Conservation (phyloP, 352 stramenopile species). For the Nothophytophthora sp. region DNA sequence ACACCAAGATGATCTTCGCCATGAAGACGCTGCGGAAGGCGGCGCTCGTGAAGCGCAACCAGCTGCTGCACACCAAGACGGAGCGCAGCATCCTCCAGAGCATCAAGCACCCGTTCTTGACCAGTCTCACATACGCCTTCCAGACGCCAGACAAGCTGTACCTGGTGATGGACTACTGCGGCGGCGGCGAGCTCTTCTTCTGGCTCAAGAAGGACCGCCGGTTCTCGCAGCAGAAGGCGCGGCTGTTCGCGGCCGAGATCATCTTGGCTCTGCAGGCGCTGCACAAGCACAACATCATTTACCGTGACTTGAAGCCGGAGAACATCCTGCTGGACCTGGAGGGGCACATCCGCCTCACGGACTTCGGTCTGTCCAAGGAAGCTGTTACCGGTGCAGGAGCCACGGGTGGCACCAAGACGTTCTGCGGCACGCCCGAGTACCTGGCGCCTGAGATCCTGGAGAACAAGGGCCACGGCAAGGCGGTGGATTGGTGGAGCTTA, state of each 20-base stretch:
- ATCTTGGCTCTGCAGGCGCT: conserved; percentile 31
- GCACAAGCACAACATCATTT: conserved; percentile 92
- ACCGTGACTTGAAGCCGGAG: conserved; percentile 93
- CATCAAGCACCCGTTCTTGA: conserved; percentile 87
- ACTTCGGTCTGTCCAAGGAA: conserved; percentile 94
- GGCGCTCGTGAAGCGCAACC: conserved; percentile 87
- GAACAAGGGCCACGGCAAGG: conserved; percentile 90
- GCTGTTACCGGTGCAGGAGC: conserved; percentile 81
- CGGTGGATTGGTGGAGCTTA: conserved; percentile 94
- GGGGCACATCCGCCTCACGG: conserved; percentile 91
- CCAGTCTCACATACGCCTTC: conserved; percentile 69
- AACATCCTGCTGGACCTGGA: conserved; percentile 94
- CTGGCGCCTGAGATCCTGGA: conserved; percentile 91
- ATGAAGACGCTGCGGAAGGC: conserved; percentile 93
- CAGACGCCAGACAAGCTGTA: conserved; percentile 90
- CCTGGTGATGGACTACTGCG: conserved; percentile 90
- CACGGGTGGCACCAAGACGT: conserved; percentile 81
- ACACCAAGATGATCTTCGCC: conserved; percentile 87
- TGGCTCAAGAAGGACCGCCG: conserved; percentile 90
- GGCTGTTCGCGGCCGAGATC: conserved; percentile 71
- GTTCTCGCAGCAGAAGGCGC: conserved; percentile 87
- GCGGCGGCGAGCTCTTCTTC: conserved; percentile 92
- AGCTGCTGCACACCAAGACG: conserved; percentile 89
- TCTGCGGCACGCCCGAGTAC: conserved; percentile 90
- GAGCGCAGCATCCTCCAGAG: conserved; percentile 88